Base-by-base conservation (phyloP, 176 grass and related monocot genomes). In the Carex cristatella region DNA sequence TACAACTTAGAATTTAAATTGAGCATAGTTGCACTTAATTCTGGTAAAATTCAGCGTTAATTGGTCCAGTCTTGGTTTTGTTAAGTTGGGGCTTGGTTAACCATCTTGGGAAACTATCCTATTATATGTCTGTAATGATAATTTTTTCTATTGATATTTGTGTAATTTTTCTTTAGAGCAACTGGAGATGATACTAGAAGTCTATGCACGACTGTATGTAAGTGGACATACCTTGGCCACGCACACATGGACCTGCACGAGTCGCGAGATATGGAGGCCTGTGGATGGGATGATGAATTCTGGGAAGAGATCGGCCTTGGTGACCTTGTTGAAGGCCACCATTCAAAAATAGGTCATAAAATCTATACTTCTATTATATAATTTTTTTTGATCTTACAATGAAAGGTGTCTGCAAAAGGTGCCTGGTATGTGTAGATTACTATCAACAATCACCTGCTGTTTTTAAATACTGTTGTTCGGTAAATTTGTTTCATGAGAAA, bases 191-290 rank as follows among this genome's bases (percentile, higher is more conserved):
- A 98, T 57, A 98, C 95, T 12, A 88, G 95, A 7, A 98, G 95
- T 71, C 89, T 98, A 86, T 95, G 95, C 85, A 97, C 95, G 79
- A 97, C 92, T 59, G 95, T 97, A 30, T 97, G 94, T 90, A 94
- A 94, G 84, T 97, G 92, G 95, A 90, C 92, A 54, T 97, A 97
- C 86, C 92, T 93, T 90, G 90, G 95, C 18, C 95, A 97, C 74
- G 95, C 91, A 84, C 93, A 95, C 81, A 90, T 95, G 91, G 91
- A 81, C 56, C 65, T 81, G 35, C 11, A 58, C 11, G 86, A 95
- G 89, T 92, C 91, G 28, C 69, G 77, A 81, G 90, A 90, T 85
- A 98, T 95, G 93, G 85, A 98, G 85, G 91, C 95, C 51, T 94
- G 91, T 84, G 95, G 95, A 85, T 98, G 95, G 95, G 95, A 98